Base-by-base conservation (phyloP, 2,329 filamentous ascomycete species). In the Pseudofabraea citricarpa region DNA sequence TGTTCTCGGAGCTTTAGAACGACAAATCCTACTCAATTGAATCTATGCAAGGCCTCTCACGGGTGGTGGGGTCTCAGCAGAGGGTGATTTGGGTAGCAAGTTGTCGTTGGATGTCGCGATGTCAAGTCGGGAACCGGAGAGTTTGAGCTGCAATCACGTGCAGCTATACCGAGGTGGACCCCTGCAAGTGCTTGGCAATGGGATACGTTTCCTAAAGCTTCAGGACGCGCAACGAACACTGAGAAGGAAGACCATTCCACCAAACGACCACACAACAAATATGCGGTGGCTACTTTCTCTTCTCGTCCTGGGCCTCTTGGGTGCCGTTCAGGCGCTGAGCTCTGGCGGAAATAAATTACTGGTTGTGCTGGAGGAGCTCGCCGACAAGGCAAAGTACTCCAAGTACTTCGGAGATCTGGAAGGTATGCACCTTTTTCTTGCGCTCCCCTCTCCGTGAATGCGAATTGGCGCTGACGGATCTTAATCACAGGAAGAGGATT, bases 311-410 rank as follows among this genome's bases (percentile, higher is more conserved):
- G 72, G 80, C 51, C 73, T 87, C 50, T 69, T 79, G 51, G 75
- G 83, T 59, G 71, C 81, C 45, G 86, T 80, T 54, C 78, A 84
- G 64, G 90, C 90, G 45, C 69, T 85, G 59, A 95, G 90, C 71
- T 84, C 83, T 51, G 76, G 81, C 38, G 93, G 91, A 47, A 79
- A 78, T 65, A 79, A 89, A 62, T 68, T 97, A 66, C 74, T 98
- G 59, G 90, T 94, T 48, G 77, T 98, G 46, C 68, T 95, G 41
- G 91, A 97, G 59, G 85, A 95, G 57, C 74, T 81, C 50, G 75
- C 79, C 32, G 88, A 95, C 61, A 89, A 90, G 74, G 78, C 77
- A 56, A 77, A 78, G 54, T 98, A 95, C 68, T 87, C 86, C 46
- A 85, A 83, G 58, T 91, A 97, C 64, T 72, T 90, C 52, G 77